Evolutionary conservation across 2,329 filamentous ascomycete species (phyloP).

Genomic region (Aphanocladium album): DNA sequence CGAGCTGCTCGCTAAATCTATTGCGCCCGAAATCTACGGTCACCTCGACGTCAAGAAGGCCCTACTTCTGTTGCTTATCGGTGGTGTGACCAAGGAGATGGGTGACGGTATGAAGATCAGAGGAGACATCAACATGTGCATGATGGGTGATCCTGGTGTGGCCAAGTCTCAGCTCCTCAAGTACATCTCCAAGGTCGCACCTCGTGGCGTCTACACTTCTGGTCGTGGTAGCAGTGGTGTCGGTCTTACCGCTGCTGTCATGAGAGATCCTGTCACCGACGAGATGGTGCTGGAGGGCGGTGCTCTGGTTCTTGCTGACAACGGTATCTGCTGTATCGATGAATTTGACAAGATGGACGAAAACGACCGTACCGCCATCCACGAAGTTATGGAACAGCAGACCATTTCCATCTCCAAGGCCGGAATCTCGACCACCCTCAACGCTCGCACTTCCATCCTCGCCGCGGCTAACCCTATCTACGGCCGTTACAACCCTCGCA

Average conservation of each 20-base stretch:
- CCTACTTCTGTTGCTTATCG: constrained; percentile 87
- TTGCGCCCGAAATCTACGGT: constrained; percentile 94
- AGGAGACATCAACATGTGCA: constrained; percentile 96
- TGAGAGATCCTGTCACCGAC: constrained; percentile 77
- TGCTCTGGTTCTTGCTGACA: constrained; percentile 73
- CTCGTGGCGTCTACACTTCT: constrained; percentile 81
- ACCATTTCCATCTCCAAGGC: constrained; percentile 80
- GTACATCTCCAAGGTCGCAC: constrained; percentile 97
- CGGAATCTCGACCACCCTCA: constrained; percentile 70
- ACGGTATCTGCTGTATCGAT: constrained; percentile 81
- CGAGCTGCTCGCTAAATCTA: constrained; percentile 90
- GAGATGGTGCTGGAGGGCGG: constrained; percentile 81
- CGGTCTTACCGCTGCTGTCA: constrained; percentile 76
- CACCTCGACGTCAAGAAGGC: constrained; percentile 98
- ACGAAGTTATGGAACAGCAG: constrained; percentile 87
- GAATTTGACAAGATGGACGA: constrained; percentile 91
- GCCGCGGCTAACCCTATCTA: constrained; percentile 96
- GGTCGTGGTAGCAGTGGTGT: constrained; percentile 77
- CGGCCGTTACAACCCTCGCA: constrained; percentile 93
- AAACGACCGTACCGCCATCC: constrained; percentile 73
- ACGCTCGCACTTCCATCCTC: constrained; percentile 91
- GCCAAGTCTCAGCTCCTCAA: constrained; percentile 98
- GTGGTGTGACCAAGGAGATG: constrained; percentile 93
- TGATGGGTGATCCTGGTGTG: constrained; percentile 99
- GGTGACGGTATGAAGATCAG: constrained; percentile 98